A percentile compares a stretch with the other conserved stretches of the same genome.
Evolutionary conservation across 2,329 filamentous ascomycete genomes (phyloP).

Genomic region (Microdochium nivale): DNA sequence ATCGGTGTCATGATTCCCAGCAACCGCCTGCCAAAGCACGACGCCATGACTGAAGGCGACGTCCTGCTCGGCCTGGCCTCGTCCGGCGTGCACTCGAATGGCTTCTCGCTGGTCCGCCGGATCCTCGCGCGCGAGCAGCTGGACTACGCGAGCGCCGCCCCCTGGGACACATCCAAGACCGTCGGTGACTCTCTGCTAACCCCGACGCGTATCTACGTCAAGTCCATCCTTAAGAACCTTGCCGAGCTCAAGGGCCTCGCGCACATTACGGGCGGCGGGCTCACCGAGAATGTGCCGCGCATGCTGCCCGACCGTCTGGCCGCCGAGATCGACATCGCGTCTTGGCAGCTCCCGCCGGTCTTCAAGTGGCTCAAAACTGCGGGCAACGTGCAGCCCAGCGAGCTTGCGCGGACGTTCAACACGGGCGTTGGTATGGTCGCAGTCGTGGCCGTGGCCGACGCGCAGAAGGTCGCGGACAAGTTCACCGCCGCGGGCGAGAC

Average conservation of each 20-base stretch:
- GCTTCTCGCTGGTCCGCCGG: constrained; percentile 91
- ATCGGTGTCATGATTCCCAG: constrained; percentile 70
- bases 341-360: constrained; percentile 70
- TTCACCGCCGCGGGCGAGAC: constrained; percentile 64
- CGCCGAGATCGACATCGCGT: constrained; percentile 68
- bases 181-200: constrained; percentile 75
- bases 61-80: constrained; percentile 79
- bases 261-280: constrained; percentile 92
- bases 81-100: constrained; percentile 88
- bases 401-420: constrained; percentile 94
- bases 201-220: constrained; percentile 91
- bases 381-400: constrained; percentile 61
- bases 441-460: constrained; percentile 62
- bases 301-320: constrained; percentile 76
- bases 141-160: constrained; percentile 61
- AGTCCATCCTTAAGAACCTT: constrained; percentile 61
- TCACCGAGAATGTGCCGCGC: constrained; percentile 88
- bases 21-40: constrained; percentile 65
- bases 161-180: constrained; percentile 54
- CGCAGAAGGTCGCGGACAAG: constrained; percentile 46
- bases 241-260: constrained; percentile 79
- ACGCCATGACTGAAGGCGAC: constrained; percentile 73
- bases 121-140: constrained; percentile 70
- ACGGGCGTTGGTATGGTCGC: constrained; percentile 91
- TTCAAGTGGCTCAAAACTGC: constrained; percentile 77